Base-by-base conservation (phyloP, 1,139 yeast species). In the Schwanniomyces etchellsii region DNA sequence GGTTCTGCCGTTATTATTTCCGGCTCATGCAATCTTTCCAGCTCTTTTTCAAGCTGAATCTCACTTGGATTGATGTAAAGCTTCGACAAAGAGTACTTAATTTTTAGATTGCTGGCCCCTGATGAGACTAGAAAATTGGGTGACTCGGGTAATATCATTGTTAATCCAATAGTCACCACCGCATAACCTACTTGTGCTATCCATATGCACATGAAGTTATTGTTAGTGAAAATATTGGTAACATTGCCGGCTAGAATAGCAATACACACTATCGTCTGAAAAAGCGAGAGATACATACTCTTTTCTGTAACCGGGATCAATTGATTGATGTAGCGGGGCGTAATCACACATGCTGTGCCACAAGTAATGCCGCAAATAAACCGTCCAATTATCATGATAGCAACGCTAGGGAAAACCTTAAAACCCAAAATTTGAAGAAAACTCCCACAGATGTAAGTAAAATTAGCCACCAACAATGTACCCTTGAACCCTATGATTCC, bases 251-350 rank as follows among this genome's bases (percentile, higher is more conserved):
- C 29, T n/a, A 32, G 27, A 16, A 32, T 32, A n/a, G 35, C 31
- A 11, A 36, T 20, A 32, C 62, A 56, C 14, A 55, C 42, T 12
- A 37, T 30, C 5, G 49, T 35, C 35, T 56, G 63, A 35, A 48
- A 46, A 16, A 55, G 43, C 2, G 57, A 42, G 15, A 57, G 38
- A 28, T 44, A 52, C 4, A 36, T 26, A 4, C 52, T 50, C 24
- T 49, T 38, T 22, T 38, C 35, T 3, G 28, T 24, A 6, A 34
- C 36, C 5, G 45, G 29, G 4, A 45, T 34, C 10, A 50, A 31
- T 25, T 53, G 55, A 22, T 45, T 37, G 30, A 56, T 46, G 35
- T 45, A 57, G 13, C 57, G 38, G 0, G 64, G 61, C 3, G 52
- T 51, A 3, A 53, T 30, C 4, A 55, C 55, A 20, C 57, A 39